phyloP scores from a whole-genome alignment of 73 alveolate species.

The Paramecium sonneborni region DNA sequence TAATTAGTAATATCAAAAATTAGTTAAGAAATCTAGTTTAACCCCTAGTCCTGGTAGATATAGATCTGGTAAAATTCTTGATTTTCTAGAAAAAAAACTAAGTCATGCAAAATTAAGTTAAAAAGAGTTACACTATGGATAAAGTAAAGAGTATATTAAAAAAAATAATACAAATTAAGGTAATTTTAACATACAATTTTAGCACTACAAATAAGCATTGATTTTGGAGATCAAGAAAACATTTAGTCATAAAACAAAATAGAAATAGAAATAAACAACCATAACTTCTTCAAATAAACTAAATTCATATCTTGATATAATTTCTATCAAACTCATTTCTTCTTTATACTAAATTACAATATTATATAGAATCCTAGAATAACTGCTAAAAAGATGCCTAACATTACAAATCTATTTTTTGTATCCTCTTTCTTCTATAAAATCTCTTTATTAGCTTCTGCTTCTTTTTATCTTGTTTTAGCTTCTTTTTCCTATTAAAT shows the following conservation, averaged over 20 bases:
- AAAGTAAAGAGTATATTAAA: neutral
- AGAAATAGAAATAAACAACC: neutral
- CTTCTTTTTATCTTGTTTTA: neutral
- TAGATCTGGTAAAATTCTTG: conserved; percentile 46
- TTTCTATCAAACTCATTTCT: conserved; percentile 27
- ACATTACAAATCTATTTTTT: neutral
- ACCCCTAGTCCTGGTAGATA: conserved; percentile 49
- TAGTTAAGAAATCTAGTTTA: conserved; percentile 8
- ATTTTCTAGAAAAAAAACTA: conserved; percentile 33
- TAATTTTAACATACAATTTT: neutral
- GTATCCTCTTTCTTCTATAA: neutral
- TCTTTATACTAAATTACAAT: conserved; percentile 8
- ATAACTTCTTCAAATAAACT: neutral
- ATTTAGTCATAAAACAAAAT: neutral
- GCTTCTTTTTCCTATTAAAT: neutral
- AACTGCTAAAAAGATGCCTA: neutral
- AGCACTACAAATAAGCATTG: neutral
- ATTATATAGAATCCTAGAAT: conserved; percentile 12
- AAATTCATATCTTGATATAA: conserved; percentile 21
- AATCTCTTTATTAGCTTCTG: neutral
- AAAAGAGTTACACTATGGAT: neutral
- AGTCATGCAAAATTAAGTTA: conserved; percentile 21
- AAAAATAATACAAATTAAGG: neutral
- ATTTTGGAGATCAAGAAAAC: neutral
- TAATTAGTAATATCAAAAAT: neutral